A percentile compares a stretch with the other conserved stretches of the same genome.
Conservation (phyloP, 2,329 filamentous ascomycete genomes). For the Cercospora sesami region DNA sequence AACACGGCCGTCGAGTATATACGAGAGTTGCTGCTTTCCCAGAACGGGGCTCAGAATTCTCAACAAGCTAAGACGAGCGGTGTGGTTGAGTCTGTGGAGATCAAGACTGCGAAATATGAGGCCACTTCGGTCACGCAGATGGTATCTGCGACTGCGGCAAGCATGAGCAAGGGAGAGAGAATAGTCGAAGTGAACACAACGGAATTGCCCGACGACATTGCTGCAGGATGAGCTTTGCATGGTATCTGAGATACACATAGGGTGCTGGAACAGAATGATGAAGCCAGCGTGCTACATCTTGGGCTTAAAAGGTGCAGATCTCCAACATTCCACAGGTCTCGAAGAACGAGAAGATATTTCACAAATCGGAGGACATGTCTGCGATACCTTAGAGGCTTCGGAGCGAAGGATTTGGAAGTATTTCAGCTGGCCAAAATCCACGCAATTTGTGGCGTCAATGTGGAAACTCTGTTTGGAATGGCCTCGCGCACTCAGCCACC, state of each 20-base stretch:
- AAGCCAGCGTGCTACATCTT: too few species aligned
- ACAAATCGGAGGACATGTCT: background rate
- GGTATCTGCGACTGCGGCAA: background rate
- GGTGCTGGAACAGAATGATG: background rate
- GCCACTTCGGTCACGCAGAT: background rate
- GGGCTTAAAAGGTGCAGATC: background rate
- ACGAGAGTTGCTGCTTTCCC: background rate
- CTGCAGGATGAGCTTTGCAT: background rate
- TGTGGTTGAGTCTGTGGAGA: background rate
- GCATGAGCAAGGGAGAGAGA: background rate
- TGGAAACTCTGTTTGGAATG: background rate
- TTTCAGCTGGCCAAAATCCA: background rate
- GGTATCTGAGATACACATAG: background rate
- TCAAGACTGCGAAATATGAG: background rate
- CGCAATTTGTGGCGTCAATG: background rate
- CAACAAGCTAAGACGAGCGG: background rate
- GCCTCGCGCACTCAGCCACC: background rate
- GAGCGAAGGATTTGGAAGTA: background rate
- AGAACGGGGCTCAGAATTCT: background rate
- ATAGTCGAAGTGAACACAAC: background rate
- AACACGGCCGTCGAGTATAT: background rate
- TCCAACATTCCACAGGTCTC: background rate
- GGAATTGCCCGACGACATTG: background rate
- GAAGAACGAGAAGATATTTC: background rate
- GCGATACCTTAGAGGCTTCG: background rate